Base-by-base conservation (phyloP, 1,139 yeast species). In the Hansenula sp. region DNA sequence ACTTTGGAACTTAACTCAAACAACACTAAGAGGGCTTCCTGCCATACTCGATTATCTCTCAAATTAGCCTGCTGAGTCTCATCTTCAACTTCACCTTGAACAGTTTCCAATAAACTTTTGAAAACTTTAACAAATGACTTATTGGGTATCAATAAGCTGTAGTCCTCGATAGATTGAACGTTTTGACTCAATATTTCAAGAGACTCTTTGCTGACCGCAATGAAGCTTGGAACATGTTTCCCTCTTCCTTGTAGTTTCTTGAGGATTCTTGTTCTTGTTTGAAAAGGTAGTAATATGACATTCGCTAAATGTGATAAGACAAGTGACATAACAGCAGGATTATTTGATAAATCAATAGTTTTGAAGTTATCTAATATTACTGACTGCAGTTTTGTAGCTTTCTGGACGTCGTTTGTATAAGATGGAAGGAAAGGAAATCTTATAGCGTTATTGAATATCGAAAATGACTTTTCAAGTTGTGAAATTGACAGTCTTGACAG, bases 391-490 rank as follows among this genome's bases (percentile, higher is more conserved):
- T 67, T 65, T 0, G 89, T 77, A 3, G 84, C 82, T 42, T 65
- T 69, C 7, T 48, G 48, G 31, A 67, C 65, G 56, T 84, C 90
- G 9, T 60, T 54, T 2, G 62, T 61, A 43, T 65, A 67, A 16
- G 69, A 73, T 6, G 84, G 81, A 24, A 84, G 65, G 12, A 84
- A 71, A 0, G 94, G 93, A 58, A 82, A 85, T 44, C 85, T 68
- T 2, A 84, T 77, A 46, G 87, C 78, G 27, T 79, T 71, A 53
- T 77, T 80, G 50, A 84, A 72, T 10, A 75, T 65, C 18, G 63
- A 60, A 37, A 83, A 60, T 17, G 80, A 65, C 12, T 60, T 62
- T 45, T 70, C 74, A 32, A 76, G 63, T 28, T 58, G 55, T 13
- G 32, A 42, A 36, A 36, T 54, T 28, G 49, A 41, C 40, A 43